Base-by-base conservation (phyloP, 352 stramenopile species). In the Globisporangium middletonii region DNA sequence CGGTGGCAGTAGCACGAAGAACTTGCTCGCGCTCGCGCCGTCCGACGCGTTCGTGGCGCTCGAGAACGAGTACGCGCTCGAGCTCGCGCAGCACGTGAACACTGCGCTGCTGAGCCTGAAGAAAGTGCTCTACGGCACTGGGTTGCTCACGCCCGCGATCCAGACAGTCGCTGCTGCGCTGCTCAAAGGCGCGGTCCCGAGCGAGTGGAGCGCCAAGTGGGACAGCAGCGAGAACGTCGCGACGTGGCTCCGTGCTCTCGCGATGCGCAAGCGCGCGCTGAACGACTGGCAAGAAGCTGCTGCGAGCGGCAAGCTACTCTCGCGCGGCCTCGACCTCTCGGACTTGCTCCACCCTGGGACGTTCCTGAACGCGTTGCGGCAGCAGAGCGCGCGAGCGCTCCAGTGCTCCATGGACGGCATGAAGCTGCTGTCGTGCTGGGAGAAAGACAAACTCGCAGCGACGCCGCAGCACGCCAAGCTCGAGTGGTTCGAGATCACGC, bases 311-410 rank as follows among this genome's bases (percentile, higher is more conserved):
- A 80, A 79, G 45, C 68, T 98, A 27, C 73, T 98, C 5, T 59
- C 77, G 2, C 73, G 72, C n/a, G 72, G 75, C 0, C 50, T 98
- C 13, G 79, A 97, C 37, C 69, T 98, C 33, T 94, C 83, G 9
- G 90, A 98, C 43, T 50, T 98, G 38, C 86, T 98, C 59, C 84
- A 97, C 47, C 93, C 94, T 2, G 90, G 81, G 18, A 98, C 94
- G 18, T 98, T 98, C 75, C 70, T 98, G 44, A 97, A 98, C 63
- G 92, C 94, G 4, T 55, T 98, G 27, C 71, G 92, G 23, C 94
- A 98, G 59, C 89, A 97, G 59, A 96, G 86, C 30, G 88, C 92
- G 19, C 84, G 92, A 3, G 67, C 73, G 26, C 71, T 93, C 19
- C 63, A 92, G 35, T 88, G 74, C 61, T 92, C 89, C 8, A 97